Evolutionary conservation across 2,329 filamentous ascomycete genomes (phyloP), one percentile per base, ranked within the genome.

Genomic region (Ascochyta clinopodiicola): DNA sequence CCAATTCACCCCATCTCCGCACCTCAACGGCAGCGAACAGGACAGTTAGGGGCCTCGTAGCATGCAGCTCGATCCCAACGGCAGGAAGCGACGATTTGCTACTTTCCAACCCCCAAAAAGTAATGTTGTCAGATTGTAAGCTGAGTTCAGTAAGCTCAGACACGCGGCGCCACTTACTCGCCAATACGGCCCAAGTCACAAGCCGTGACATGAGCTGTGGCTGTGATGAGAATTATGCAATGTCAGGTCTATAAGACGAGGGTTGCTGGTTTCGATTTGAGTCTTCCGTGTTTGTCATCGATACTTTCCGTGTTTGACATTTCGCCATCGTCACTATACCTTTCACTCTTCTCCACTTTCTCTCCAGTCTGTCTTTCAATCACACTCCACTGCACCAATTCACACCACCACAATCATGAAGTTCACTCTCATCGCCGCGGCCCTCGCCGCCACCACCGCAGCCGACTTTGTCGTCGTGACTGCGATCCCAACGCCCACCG

Each of bases 381-480:
- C n/a, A 35, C 17, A 12, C 27, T 39, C 15, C 19, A 32, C 24
- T 38, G 45, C 15, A 4, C 8, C 24, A 44, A 36, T 35, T 17
- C 10, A 17, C 19, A 45, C 45, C 24, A 42, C 31, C 39, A 19
- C 44, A 32, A 57, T 17, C 12, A 68, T 68, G 65, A 67, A 67
- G 42, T 57, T 57, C 47, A 45, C 59, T 19, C 47, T 64, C 59
- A 13, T 62, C 43, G 60, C 57, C 34, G 59, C 60, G n/a, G 60
- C 58, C 24, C 59, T 64, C 29, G 59, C 58, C 51, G 60, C 62
- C 19, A 48, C 47, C 31, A 59, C 53, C 8, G 48, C 62, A 12
- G 61, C 65, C 10, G 62, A 68, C 19, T 68, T 68, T 51, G 62
- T 63, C 35, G 55, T 68, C 46, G 53, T 68, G 27, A 67, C 62